These are phyloP conservation scores for Circinella umbellata DNA, from an alignment of 371 early-diverging fungal species.

Conservation along the genomic window DNA sequence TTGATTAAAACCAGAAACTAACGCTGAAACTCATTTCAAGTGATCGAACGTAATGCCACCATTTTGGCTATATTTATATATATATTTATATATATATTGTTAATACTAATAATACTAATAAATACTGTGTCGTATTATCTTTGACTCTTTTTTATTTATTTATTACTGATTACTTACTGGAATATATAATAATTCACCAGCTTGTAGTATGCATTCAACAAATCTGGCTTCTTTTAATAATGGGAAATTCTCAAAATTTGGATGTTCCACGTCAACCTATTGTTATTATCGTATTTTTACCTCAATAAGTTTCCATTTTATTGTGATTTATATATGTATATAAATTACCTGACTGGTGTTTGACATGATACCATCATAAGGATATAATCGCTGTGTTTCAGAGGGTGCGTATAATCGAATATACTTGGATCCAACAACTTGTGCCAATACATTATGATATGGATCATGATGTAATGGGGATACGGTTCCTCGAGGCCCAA, in stretches of 20 bases:
- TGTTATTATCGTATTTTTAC: no score
- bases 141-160: background rate
- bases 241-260: slow-evolving; percentile 60
- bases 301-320: background rate
- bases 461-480: slow-evolving; percentile 92
- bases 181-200: slow-evolving; percentile 90
- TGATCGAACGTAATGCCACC: slow-evolving; percentile 94
- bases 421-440: slow-evolving; percentile 88
- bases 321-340: background rate
- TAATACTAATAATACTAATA: no score
- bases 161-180: slow-evolving; percentile 66
- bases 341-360: slow-evolving; percentile 79
- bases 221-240: slow-evolving; percentile 61
- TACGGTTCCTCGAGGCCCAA: slow-evolving; percentile 86
- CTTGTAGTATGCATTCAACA: slow-evolving; percentile 71
- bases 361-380: slow-evolving; percentile 58
- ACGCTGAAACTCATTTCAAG: slow-evolving; percentile 80
- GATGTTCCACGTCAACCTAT: slow-evolving; percentile 69
- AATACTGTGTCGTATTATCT: background rate
- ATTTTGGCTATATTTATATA: slow-evolving; percentile 56
- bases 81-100: background rate
- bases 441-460: slow-evolving; percentile 84
- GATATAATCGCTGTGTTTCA: slow-evolving; percentile 65
- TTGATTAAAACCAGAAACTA: slow-evolving; percentile 82
- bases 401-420: slow-evolving; percentile 73